Base-by-base conservation (phyloP, 2,329 filamentous ascomycete species). In the Colletotrichum zoysiae region DNA sequence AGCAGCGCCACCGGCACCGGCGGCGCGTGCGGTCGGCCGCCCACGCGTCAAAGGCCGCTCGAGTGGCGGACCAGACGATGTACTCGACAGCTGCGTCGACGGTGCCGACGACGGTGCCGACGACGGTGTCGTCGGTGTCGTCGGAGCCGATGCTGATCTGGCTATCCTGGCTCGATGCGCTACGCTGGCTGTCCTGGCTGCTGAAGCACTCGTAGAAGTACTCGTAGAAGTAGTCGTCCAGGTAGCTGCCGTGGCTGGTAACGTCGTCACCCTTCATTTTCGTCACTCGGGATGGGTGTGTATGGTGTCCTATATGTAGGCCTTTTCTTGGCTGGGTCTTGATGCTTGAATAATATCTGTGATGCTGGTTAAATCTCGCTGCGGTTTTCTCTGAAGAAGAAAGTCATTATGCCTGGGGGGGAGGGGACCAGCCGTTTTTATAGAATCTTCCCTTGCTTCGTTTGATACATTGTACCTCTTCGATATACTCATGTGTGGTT, bases 1-100 rank as follows among this genome's bases (percentile, higher is more conserved):
- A 62, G 44, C 59, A 62, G 1, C 35, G 30, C 44, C 59, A 62
- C 7, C 59, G 44, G 7, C 42, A 46, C 30, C 44, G 30, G 30
- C 30, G 59, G 30, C 33, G 59, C 30, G 5, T 62, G 20, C 23
- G n/a, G 59, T 18, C 12, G 5, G 7, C 8, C 20, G 59, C 59
- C 18, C 42, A 46, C 2, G 3, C 26, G 2, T 62, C 26, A 3
- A 62, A 40, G 3, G 8, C 30, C 30, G 20, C 30, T 4, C 33
- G 20, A 6, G 44, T 38, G 20, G 16, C 20, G 20, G 1, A 3
- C 44, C 59, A 62, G 30, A 38, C 2, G 14, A 9, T 18, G 14
- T 62, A 23, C 2, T 12, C 8, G 26, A 26, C 26, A 26, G 26
- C 20, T 18, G 26, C 35, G 44, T 16, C 40, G 0, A 18, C 30